These are phyloP conservation scores for Steccherinum ochraceum DNA, from an alignment of 768 basidiomycete genomes.

Conservation along the genomic window DNA sequence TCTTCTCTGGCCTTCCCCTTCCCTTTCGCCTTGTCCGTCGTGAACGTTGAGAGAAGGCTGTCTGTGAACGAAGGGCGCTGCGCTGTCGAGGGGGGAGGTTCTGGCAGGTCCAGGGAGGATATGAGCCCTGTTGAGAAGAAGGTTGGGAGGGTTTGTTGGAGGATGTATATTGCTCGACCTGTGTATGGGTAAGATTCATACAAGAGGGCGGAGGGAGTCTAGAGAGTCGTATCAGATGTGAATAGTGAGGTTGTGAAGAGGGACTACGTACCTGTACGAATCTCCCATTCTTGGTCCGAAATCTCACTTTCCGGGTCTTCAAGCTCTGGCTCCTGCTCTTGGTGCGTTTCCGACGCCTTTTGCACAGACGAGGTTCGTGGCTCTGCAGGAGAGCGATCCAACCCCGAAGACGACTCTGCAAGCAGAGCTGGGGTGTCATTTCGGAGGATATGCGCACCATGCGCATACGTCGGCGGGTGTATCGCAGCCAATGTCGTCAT, in stretches of 20 bases:
- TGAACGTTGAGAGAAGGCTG: too few relatives aligned
- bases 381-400: too few relatives aligned
- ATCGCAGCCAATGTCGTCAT: too few relatives aligned
- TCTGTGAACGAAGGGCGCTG: background rate
- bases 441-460: background rate
- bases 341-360: background rate
- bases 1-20: too few relatives aligned
- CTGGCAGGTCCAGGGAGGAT: slow-evolving; percentile 41
- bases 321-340: background rate
- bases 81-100: slow-evolving; percentile 10
- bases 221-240: slow-evolving; percentile 9
- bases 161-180: slow-evolving; percentile 68
- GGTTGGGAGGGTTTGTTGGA: slow-evolving; percentile 62
- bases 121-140: slow-evolving; percentile 69
- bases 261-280: slow-evolving; percentile 54
- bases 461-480: too few relatives aligned
- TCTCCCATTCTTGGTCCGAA: slow-evolving; percentile 72
- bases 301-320: slow-evolving; percentile 33
- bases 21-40: too few relatives aligned
- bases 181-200: too few relatives aligned
- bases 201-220: slow-evolving; percentile 4
- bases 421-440: background rate
- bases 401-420: too few relatives aligned
- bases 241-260: slow-evolving; percentile 2
- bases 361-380: too few relatives aligned